phyloP scores from a whole-genome alignment of 257 asterid species.

The Plantago major region DNA sequence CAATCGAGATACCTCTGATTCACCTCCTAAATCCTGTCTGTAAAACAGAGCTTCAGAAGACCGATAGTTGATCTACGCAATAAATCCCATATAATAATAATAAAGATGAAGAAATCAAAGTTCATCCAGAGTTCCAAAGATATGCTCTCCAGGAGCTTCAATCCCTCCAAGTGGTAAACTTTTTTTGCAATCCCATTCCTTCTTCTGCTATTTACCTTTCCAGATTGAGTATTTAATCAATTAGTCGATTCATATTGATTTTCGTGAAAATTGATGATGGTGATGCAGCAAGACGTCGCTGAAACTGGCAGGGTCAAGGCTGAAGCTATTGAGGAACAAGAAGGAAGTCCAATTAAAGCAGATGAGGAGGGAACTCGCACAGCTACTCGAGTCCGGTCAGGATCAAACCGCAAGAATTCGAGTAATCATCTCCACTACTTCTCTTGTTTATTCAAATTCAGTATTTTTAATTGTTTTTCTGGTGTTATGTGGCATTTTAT shows the following conservation, averaged over 20 bases:
- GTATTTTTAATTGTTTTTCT: too few relatives aligned
- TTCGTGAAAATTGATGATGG: slow-evolving; percentile 12
- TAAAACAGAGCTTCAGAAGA: background rate
- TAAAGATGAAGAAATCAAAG: slow-evolving; percentile 67
- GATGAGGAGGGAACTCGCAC: slow-evolving; percentile 74
- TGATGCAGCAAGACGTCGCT: slow-evolving; percentile 73
- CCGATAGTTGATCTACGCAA: slow-evolving; percentile 13
- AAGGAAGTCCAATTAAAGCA: slow-evolving; percentile 74
- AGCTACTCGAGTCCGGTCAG: slow-evolving; percentile 79
- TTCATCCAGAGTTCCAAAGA: slow-evolving; percentile 66
- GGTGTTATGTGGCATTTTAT: too few relatives aligned
- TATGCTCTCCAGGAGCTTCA: slow-evolving; percentile 72
- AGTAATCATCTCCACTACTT: slow-evolving; percentile 30
- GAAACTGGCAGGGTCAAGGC: slow-evolving; percentile 64
- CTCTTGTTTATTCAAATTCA: background rate
- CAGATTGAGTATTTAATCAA: background rate
- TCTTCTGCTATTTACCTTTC: background rate
- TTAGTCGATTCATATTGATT: too few relatives aligned
- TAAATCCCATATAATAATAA: background rate
- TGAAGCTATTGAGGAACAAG: slow-evolving; percentile 79
- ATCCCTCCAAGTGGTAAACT: slow-evolving; percentile 83
- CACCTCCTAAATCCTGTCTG: too few relatives aligned
- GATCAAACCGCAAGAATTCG: slow-evolving; percentile 77
- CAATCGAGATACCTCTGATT: background rate
- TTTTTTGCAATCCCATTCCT: slow-evolving; percentile 2